Evolutionary conservation across 768 basidiomycete species (phyloP), one percentile per base, ranked within the genome.

Genomic region (Russula foetens): DNA sequence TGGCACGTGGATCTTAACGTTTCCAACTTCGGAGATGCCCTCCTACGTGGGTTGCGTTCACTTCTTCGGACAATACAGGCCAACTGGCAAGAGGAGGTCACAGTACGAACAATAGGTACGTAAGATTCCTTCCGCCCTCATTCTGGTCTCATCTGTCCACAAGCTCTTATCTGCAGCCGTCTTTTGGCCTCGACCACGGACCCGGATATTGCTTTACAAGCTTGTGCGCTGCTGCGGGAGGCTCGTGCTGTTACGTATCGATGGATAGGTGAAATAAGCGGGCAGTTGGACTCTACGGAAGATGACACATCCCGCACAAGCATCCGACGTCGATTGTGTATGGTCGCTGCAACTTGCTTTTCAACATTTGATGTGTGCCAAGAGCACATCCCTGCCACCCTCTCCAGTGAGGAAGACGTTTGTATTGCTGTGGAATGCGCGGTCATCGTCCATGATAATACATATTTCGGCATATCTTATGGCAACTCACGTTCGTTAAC

Each of bases 1-100:
- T 81, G 77, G 75, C 82, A 83, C 60, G 38, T 58, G 1, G 75
- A 79, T 35, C 64, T 78, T 5, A 56, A 50, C 6, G 29, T 64
- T 15, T 28, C 66, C 3, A 56, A 67, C 6, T 83, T 80, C 54
- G 71, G 75, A 17, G 0, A 26, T 7, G 68, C 68, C 1, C 62
- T 82, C 14, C 59, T 81, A 0, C 58, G 48, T 12, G 75, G 77
- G 57, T 63, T 78, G 1, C 67, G 71, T 19, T 62, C 64, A 21
- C 67, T 79, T 5, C 50, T 79, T 28, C 53, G 33, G 38, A 70
- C 67, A 29, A 64, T 81, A 12, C 65, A 71, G 56, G 71, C 59
- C 4, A 81, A 76, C 56, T 82, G 80, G 79, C 66, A 71, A 7
- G 50, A 59, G 24, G 58, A 53, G 17, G 51, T 59, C 35, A 57